A percentile compares a stretch with the other conserved stretches of the same genome.
These are phyloP conservation scores for Lipomyces anomalus DNA, from an alignment of 805 yeast genomes.

Conservation along the genomic window DNA sequence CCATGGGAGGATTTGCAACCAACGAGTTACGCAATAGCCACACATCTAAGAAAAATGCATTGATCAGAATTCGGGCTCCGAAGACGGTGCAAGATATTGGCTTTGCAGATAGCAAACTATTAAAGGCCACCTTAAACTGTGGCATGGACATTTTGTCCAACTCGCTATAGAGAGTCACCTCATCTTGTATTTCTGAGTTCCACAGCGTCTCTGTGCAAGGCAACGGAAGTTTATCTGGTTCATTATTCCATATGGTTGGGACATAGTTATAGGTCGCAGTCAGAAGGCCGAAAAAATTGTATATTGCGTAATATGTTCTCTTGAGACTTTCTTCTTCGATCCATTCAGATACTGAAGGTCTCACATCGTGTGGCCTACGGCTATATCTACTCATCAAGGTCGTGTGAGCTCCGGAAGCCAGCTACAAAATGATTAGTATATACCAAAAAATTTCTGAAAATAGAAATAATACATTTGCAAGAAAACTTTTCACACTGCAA, in stretches of 20 bases:
- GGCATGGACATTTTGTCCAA: conserved; percentile 6
- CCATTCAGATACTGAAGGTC: conserved; percentile 28
- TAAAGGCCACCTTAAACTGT: conserved; percentile 23
- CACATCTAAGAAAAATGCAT: not conserved
- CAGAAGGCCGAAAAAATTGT: conserved; percentile 29
- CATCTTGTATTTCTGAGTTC: conserved; percentile 23
- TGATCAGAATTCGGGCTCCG: not conserved
- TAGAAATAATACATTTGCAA: conserved; percentile 20
- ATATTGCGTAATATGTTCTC: conserved; percentile 32
- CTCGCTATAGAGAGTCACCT: conserved; percentile 22
- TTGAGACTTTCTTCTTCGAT: conserved; percentile 29
- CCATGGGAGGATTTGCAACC: not conserved
- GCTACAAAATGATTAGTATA: too few relatives aligned
- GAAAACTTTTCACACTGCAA: conserved; percentile 26
- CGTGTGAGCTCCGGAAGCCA: conserved; percentile 15
- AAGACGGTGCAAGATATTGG: not conserved
- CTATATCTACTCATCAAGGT: not conserved
- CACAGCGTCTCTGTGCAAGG: conserved; percentile 34
- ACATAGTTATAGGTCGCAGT: conserved; percentile 30
- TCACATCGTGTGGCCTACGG: conserved; percentile 2
- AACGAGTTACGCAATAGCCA: not conserved
- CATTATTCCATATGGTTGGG: conserved; percentile 23
- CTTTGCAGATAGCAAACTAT: conserved; percentile 7
- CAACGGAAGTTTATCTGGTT: conserved; percentile 18
- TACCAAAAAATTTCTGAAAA: not conserved